These are phyloP conservation scores for Diaporthe citriasiana DNA, from an alignment of 2,329 filamentous ascomycete genomes.

Conservation along the genomic window DNA sequence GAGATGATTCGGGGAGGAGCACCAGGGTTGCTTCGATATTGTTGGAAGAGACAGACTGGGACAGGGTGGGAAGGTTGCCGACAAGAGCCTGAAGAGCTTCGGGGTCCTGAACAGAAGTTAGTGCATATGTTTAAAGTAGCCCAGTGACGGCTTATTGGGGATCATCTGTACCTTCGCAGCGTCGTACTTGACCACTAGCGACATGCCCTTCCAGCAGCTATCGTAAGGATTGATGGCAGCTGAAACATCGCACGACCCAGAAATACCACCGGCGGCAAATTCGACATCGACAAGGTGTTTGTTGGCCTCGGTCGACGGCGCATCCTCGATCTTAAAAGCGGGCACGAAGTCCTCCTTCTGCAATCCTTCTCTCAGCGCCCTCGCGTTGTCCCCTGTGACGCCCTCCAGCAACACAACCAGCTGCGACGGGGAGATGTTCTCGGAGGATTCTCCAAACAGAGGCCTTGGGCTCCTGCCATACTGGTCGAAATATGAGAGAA, in stretches of 20 bases:
- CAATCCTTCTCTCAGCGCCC: conserved; percentile 58
- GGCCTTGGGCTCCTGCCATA: conserved; percentile 68
- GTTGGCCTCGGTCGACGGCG: conserved; percentile 60
- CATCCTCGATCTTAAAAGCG: conserved; percentile 64
- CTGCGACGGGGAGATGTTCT: conserved; percentile 60
- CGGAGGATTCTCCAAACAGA: conserved; percentile 63
- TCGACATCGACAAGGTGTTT: conserved; percentile 59
- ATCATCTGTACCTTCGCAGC: conserved; percentile 56
- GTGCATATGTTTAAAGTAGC: conserved; percentile 28
- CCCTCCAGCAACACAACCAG: conserved; percentile 73
- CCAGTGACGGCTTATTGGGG: not conserved
- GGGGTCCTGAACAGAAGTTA: conserved; percentile 54
- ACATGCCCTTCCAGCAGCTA: conserved; percentile 61
- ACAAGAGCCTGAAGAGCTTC: conserved; percentile 60
- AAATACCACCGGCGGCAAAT: conserved; percentile 56
- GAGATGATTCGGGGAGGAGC: conserved; percentile 64
- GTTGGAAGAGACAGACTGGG: conserved; percentile 60
- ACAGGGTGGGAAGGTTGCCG: conserved; percentile 60
- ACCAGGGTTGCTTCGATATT: conserved; percentile 71
- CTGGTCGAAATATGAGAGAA: conserved; percentile 69
- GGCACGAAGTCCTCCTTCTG: conserved; percentile 53
- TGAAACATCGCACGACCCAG: conserved; percentile 55
- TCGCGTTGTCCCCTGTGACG: conserved; percentile 61
- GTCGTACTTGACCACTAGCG: conserved; percentile 61
- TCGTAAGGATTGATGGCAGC: conserved; percentile 58